phyloP scores from a whole-genome alignment of 805 yeast genomes.

The Zygotorulaspora danielsina region DNA sequence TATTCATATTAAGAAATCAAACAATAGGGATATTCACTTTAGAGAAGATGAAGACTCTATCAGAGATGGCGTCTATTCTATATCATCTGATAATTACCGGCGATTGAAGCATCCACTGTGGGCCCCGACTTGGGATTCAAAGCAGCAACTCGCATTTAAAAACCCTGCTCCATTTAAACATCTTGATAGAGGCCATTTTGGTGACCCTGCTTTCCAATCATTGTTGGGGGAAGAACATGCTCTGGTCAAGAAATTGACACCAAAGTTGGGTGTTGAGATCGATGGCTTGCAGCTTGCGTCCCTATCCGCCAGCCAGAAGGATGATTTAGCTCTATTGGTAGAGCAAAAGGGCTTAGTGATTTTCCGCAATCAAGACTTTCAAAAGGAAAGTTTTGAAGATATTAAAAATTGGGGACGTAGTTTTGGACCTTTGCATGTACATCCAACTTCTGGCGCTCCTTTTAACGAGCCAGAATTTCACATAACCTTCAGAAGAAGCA shows the following conservation, averaged over 20 bases:
- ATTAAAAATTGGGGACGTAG: conserved; percentile 50
- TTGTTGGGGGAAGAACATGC: conserved; percentile 16
- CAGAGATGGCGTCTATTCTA: not conserved
- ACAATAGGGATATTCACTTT: not conserved
- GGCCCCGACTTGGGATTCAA: conserved; percentile 26
- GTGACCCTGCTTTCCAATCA: conserved; percentile 13
- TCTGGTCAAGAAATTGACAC: conserved; percentile 44
- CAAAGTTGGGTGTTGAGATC: conserved; percentile 64
- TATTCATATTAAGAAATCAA: not conserved
- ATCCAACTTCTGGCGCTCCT: conserved; percentile 70
- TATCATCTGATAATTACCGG: not conserved
- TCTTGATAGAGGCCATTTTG: conserved; percentile 16
- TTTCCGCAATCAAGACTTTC: conserved; percentile 62
- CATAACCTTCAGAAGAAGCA: conserved; percentile 49
- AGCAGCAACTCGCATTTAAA: conserved; percentile 14
- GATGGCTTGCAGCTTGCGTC: conserved; percentile 55
- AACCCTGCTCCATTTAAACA: conserved; percentile 10
- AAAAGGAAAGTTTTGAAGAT: conserved; percentile 46
- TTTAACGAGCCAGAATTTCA: conserved; percentile 55
- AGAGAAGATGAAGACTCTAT: not conserved
- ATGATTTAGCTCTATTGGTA: conserved; percentile 62
- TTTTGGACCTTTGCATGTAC: conserved; percentile 67
- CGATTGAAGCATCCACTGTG: not conserved
- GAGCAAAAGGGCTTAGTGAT: conserved; percentile 67
- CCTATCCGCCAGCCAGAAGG: conserved; percentile 50